Conservation (phyloP, 306 rosid species). For the barrel medic (Medicago truncatula) region DNA sequence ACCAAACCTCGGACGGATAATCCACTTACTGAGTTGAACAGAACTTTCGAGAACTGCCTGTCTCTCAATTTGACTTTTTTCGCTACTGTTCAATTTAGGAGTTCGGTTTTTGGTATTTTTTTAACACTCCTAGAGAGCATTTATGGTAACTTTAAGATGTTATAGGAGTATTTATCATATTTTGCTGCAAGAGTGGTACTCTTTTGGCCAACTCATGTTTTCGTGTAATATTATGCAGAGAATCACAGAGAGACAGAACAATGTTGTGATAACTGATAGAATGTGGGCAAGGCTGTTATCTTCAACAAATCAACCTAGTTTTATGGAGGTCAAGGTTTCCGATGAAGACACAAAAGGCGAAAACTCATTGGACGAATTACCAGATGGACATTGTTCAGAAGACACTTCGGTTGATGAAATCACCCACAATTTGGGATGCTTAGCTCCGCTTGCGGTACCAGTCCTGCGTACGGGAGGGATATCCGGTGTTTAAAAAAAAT, state of each 20-base stretch:
- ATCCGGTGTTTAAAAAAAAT: not conserved
- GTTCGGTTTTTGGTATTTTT: not conserved
- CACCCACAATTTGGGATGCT: not conserved
- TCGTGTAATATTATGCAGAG: constrained; percentile 57
- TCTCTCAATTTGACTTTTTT: not conserved
- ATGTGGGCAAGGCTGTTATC: constrained; percentile 99
- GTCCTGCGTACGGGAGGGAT: not conserved
- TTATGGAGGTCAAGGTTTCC: constrained; percentile 52
- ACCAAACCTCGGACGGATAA: not conserved
- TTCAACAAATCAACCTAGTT: constrained; percentile 95
- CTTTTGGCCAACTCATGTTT: constrained; percentile 10
- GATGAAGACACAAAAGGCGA: constrained; percentile 56
- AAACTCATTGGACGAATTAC: constrained; percentile 32
- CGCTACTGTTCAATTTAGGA: not conserved
- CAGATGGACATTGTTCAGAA: constrained; percentile 37
- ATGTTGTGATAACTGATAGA: constrained; percentile 91
- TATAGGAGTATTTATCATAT: constrained; percentile 6
- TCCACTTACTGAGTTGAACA: not conserved
- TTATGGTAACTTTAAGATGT: constrained; percentile 11
- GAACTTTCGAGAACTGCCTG: not conserved
- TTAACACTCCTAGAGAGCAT: not conserved
- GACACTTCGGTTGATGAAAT: constrained; percentile 39
- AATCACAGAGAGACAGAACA: constrained; percentile 68
- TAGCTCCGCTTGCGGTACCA: not conserved
- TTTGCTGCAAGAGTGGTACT: constrained; percentile 11